Evolutionary conservation across 2,329 filamentous ascomycete species (phyloP).

Genomic region (Phyllosticta citriasiana): DNA sequence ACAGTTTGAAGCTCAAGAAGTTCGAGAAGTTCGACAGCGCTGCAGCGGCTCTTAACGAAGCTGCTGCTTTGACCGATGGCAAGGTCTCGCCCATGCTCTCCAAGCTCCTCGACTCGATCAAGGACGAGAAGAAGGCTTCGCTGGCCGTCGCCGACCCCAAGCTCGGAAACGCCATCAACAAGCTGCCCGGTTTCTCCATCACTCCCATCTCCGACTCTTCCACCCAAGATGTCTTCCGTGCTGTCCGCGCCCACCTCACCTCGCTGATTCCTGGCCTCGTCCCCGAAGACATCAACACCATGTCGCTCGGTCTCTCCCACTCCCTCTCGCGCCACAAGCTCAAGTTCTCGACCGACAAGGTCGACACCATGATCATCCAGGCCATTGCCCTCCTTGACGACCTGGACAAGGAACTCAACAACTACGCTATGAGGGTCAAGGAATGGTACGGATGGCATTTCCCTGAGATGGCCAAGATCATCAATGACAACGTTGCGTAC

Average conservation of each 20-base stretch:
- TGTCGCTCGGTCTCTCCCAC: conserved; percentile 93
- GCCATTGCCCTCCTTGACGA: conserved; percentile 84
- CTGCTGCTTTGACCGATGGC: conserved; percentile 77
- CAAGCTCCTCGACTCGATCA: conserved; percentile 74
- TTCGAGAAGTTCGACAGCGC: conserved; percentile 97
- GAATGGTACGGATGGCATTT: conserved; percentile 99
- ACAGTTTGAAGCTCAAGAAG: conserved; percentile 84
- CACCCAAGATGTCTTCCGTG: conserved; percentile 84
- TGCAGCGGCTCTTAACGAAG: conserved; percentile 80
- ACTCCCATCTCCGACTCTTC: conserved; percentile 71
- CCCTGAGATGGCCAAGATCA: conserved; percentile 91
- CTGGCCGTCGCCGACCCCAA: conserved; percentile 91
- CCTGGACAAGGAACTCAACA: conserved; percentile 96
- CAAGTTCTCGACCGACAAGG: conserved; percentile 97
- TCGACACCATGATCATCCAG: conserved; percentile 99
- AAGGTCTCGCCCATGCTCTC: conserved; percentile 87
- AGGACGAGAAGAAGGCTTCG: conserved; percentile 95
- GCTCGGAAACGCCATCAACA: conserved; percentile 81
- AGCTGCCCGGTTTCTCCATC: conserved; percentile 79
- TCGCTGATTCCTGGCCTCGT: conserved; percentile 83
- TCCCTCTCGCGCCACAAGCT: conserved; percentile 86
- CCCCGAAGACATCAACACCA: conserved; percentile 79
- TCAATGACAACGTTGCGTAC: conserved; percentile 95
- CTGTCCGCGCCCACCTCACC: conserved; percentile 81
- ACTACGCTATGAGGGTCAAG: conserved; percentile 97